A percentile compares a stretch with the other conserved stretches of the same genome.
Evolutionary conservation across 495 filamentous ascomycete genomes (phyloP).

Genomic region (Penicillium herquei): DNA sequence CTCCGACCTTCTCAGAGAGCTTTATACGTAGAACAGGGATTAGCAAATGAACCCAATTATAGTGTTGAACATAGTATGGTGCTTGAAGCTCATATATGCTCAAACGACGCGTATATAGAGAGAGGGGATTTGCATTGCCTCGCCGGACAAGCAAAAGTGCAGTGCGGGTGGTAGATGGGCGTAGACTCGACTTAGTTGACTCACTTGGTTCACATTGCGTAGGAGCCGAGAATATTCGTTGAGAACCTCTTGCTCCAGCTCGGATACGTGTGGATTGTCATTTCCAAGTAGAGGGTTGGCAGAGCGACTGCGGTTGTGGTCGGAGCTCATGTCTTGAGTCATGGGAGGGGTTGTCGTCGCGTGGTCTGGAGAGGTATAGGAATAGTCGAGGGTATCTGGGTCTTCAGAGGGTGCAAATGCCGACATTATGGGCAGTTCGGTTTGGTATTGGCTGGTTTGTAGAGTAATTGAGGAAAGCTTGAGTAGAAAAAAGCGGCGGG

Average conservation of each 20-base stretch:
- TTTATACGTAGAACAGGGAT: conserved; percentile 9
- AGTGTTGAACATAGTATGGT: too few relatives aligned
- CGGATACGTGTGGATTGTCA: conserved; percentile 48
- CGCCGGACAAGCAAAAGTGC: background rate
- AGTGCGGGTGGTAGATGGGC: background rate
- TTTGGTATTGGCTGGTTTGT: background rate
- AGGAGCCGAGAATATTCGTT: conserved; percentile 88
- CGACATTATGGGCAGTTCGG: conserved; percentile 16
- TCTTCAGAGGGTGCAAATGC: conserved; percentile 24
- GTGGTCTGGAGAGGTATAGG: conserved; percentile 21
- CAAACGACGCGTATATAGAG: too few relatives aligned
- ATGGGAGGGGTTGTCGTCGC: conserved; percentile 24
- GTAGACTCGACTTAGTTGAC: background rate
- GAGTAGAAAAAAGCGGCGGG: too few relatives aligned
- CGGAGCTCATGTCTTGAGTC: conserved; percentile 17
- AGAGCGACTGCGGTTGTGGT: conserved; percentile 16
- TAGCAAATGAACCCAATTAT: background rate
- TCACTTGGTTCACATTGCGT: conserved; percentile 82
- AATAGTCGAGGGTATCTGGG: conserved; percentile 18
- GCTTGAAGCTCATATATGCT: too few relatives aligned
- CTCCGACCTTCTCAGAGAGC: conserved; percentile 41
- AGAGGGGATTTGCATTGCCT: too few relatives aligned
- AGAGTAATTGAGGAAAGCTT: background rate
- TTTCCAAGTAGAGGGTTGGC: conserved; percentile 42
- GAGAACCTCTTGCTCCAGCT: conserved; percentile 89